A percentile compares a stretch with the other conserved stretches of the same genome.
phyloP scores from a whole-genome alignment of 345 rosid genomes.

The Pseudoturritis turrita region DNA sequence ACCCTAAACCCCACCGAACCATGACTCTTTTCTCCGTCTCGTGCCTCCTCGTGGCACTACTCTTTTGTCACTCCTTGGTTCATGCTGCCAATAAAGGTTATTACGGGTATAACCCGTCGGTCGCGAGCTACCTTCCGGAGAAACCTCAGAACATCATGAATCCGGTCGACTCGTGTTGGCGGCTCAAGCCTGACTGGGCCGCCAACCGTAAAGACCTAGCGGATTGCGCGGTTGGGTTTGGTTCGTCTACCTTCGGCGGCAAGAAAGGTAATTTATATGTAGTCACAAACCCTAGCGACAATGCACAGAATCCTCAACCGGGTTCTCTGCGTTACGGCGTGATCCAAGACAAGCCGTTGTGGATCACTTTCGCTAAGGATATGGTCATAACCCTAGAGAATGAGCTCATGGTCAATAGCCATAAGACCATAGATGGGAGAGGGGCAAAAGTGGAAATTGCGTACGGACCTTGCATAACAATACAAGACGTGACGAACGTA shows the following conservation, averaged over 20 bases:
- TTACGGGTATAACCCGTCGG: constrained; percentile 25
- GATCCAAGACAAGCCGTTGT: constrained; percentile 56
- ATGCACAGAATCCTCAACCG: constrained; percentile 64
- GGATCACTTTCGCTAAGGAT: constrained; percentile 75
- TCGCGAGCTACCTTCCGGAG: constrained; percentile 29
- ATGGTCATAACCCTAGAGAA: constrained; percentile 69
- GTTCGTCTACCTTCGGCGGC: constrained; percentile 69
- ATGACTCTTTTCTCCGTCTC: constrained; percentile 14
- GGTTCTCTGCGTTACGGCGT: constrained; percentile 59
- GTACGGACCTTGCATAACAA: constrained; percentile 69
- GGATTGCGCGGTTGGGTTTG: constrained; percentile 75
- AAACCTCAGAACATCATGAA: constrained; percentile 39
- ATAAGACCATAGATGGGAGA: constrained; percentile 85
- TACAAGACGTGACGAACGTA: constrained; percentile 67
- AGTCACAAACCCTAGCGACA: constrained; percentile 56
- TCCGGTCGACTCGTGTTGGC: constrained; percentile 79
- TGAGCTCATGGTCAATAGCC: constrained; percentile 81
- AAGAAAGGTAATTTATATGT: constrained; percentile 63
- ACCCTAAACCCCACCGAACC: not conserved
- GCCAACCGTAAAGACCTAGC: constrained; percentile 65
- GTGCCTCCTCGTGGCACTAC: constrained; percentile 4
- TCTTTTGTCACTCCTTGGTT: constrained; percentile 16
- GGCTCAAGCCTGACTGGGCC: constrained; percentile 60
- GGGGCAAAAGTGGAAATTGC: constrained; percentile 79
- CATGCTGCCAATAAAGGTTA: constrained; percentile 11